These are phyloP conservation scores for Rhizophora apiculata DNA, from an alignment of 345 rosid species.

Conservation along the genomic window DNA sequence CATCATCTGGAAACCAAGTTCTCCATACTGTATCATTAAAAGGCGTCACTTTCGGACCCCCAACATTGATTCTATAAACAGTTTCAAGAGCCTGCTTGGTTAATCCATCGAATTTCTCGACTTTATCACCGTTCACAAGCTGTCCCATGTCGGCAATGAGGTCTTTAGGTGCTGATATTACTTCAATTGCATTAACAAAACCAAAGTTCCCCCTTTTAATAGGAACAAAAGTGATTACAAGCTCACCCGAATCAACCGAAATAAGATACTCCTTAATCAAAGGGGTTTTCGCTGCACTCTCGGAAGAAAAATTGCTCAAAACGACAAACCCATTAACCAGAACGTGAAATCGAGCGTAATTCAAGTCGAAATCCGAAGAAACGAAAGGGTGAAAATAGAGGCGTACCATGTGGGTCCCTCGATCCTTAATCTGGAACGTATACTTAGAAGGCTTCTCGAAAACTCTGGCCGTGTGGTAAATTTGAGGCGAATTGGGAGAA, in stretches of 20 bases:
- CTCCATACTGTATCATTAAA: constrained; percentile 89
- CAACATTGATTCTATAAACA: constrained; percentile 62
- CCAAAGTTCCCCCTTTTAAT: constrained; percentile 42
- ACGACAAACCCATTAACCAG: constrained; percentile 63
- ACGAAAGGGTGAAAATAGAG: constrained; percentile 57
- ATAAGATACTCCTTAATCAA: constrained; percentile 65
- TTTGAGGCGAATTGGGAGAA: constrained; percentile 30
- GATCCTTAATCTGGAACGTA: constrained; percentile 51
- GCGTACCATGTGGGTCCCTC: constrained; percentile 75
- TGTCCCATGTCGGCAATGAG: constrained; percentile 57
- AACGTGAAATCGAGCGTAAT: constrained; percentile 63
- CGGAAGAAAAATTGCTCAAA: constrained; percentile 58
- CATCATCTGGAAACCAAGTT: constrained; percentile 83
- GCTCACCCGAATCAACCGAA: constrained; percentile 43
- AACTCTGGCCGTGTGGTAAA: constrained; percentile 63
- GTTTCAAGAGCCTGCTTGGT: constrained; percentile 57
- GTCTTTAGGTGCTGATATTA: constrained; percentile 84
- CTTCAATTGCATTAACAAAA: constrained; percentile 82
- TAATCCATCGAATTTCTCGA: constrained; percentile 46
- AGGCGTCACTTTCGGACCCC: constrained; percentile 84
- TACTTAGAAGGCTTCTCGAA: constrained; percentile 61
- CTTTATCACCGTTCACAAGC: constrained; percentile 35
- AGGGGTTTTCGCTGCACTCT: constrained; percentile 11
- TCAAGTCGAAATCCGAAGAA: constrained; percentile 39
- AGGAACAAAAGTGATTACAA: constrained; percentile 59